These are phyloP conservation scores for Suillus fuscotomentosus DNA, from an alignment of 768 basidiomycete genomes.

Conservation along the genomic window DNA sequence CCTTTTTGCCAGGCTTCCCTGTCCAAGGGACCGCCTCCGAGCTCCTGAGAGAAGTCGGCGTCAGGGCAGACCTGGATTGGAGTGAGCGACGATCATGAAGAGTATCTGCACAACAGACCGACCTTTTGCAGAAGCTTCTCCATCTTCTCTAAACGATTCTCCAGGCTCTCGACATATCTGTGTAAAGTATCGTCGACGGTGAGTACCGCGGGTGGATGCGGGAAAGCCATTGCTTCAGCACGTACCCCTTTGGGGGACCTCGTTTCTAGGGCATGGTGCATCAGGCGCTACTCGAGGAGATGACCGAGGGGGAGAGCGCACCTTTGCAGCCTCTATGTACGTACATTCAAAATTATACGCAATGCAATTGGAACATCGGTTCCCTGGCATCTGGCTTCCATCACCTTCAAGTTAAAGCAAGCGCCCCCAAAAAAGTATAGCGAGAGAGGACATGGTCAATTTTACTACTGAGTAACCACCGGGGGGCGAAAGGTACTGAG, in stretches of 20 bases:
- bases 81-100: conserved; percentile 4
- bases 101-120: not conserved
- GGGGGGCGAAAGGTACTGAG: not conserved
- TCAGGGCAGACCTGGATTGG: conserved; percentile 62
- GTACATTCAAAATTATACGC: conserved; percentile 49
- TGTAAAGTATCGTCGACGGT: not conserved
- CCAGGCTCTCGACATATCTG: conserved; percentile 63
- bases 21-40: conserved; percentile 44
- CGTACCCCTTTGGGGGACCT: conserved; percentile 37
- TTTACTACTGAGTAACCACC: not conserved
- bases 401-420: conserved; percentile 40
- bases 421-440: not conserved
- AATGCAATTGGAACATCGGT: conserved; percentile 57
- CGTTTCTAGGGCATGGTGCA: conserved; percentile 33
- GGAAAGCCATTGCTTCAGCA: not conserved
- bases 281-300: not conserved
- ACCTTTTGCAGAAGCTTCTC: conserved; percentile 59
- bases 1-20: conserved; percentile 34
- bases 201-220: not conserved
- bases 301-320: conserved; percentile 17
- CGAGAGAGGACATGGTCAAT: not conserved
- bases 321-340: conserved; percentile 56
- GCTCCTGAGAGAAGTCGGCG: conserved; percentile 56
- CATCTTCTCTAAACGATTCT: conserved; percentile 62
- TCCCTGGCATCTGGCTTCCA: conserved; percentile 56